Base-by-base conservation (phyloP, 2,329 filamentous ascomycete species). In the Fusarium dimerum region DNA sequence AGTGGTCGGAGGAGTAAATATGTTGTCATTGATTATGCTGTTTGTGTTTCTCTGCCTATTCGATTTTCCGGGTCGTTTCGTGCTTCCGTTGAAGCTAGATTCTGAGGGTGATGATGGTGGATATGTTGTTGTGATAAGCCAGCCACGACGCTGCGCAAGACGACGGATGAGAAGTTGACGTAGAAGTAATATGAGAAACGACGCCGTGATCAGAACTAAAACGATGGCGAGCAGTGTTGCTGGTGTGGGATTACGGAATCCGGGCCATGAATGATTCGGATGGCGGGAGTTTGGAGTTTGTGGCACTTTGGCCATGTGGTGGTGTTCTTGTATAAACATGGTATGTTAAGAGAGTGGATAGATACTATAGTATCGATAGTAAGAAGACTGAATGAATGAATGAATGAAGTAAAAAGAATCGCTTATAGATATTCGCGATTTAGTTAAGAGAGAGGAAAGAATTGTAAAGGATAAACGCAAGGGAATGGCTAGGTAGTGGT, bases 221-320 rank as follows among this genome's bases (percentile, higher is more conserved):
- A 45, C 44, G n/a, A 66, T 52, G 38, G 63, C 56, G 36, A 59
- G 41, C 32, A 64, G 49, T 41, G 61, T 59, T 47, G 55, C 60
- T 43, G 58, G 56, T 20, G 47, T 51, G 16, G 56, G 58, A 18
- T 52, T 49, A 20, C 45, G 40, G 40, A 62, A 51, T 43, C 44
- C 50, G 20, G 52, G 50, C 55, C 52, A 56, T 5, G 48, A 51
- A 17, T 43, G 3, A 10, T 48, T 26, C 20, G 20, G 50, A 30
- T 52, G 48, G 6, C 51, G 45, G 12, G 26, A 17, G 36, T 43
- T 45, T 43, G 40, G 45, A 45, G 40, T 15, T 12, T 38, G 50
- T 12, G 29, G 44, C 17, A 43, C 32, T 16, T 18, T 13, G 16
- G 40, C 26, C 20, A 26, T 11, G 26, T 45, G 9, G 13, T 11